Evolutionary conservation across 2,329 filamentous ascomycete species (phyloP).

Genomic region (Alternaria burnsii): DNA sequence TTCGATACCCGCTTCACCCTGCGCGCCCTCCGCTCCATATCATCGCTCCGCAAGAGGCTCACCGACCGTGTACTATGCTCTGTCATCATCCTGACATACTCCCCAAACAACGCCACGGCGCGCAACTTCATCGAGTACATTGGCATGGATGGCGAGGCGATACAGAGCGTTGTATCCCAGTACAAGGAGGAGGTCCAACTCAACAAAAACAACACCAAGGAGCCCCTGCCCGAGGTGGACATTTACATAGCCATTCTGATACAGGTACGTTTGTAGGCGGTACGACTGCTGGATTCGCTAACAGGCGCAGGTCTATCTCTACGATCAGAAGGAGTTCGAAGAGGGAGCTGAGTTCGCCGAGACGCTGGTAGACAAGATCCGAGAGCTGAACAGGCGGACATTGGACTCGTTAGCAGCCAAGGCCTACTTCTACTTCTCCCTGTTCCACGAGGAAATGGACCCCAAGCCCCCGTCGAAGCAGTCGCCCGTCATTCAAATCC

Average conservation of each 20-base stretch:
- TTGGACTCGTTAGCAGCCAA: constrained; percentile 93
- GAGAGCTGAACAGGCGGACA: constrained; percentile 89
- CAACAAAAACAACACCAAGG: constrained; percentile 73
- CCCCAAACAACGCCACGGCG: constrained; percentile 70
- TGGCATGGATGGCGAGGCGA: constrained; percentile 70
- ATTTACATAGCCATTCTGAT: constrained; percentile 84
- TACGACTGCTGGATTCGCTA: constrained; percentile 12
- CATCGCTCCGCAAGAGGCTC: constrained; percentile 90
- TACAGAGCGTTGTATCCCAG: constrained; percentile 61
- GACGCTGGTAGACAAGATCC: constrained; percentile 82
- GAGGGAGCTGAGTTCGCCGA: constrained; percentile 85
- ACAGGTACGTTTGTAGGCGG: constrained; percentile 42
- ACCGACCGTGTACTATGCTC: constrained; percentile 81
- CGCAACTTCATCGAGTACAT: constrained; percentile 75
- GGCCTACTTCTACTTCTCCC: constrained; percentile 96
- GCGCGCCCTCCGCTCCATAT: constrained; percentile 92
- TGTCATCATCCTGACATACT: constrained; percentile 82
- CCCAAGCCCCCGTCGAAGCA: constrained; percentile 88
- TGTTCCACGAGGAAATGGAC: constrained; percentile 91
- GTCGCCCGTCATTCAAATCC: constrained; percentile 85
- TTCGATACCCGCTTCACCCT: constrained; percentile 97
- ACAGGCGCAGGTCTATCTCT: constrained; percentile 77
- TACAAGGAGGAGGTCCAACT: constrained; percentile 71
- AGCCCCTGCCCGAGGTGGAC: constrained; percentile 85
- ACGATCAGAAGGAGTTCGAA: constrained; percentile 83